Evolutionary conservation across 2,329 filamentous ascomycete species (phyloP), one percentile per base, ranked within the genome.

Genomic region (Colletotrichum sp.): DNA sequence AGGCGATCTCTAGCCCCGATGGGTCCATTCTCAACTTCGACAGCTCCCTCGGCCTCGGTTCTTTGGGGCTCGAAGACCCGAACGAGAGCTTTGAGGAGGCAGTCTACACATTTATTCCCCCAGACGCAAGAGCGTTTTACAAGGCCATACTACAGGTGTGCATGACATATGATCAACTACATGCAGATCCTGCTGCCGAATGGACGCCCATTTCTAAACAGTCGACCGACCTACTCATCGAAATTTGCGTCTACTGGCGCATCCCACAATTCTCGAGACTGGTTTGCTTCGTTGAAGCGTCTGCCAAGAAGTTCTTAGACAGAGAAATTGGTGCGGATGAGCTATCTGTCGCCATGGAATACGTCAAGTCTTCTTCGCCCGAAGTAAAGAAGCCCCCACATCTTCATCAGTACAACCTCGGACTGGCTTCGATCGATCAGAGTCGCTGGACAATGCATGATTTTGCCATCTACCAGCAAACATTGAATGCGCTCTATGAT

Each of bases 191-290:
- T 71, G 84, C 87, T 22, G 86, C 88, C 64, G 87, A 89, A 55
- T 85, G 87, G 72, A 85, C 86, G 29, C 89, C 90, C 16, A 85
- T 94, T n/a, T 97, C 95, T 1, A 95, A 93, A 80, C 92, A 94
- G 77, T 97, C 95, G 3, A 90, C 92, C 65, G 96, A 98, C 72
- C 87, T 99, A 62, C 86, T 99, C 77, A 94, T 94, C 76, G 96
- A 99, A 83, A 90, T 98, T 73, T 95, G 94, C 75, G 88, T 95
- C 77, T 92, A 96, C 80, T 99, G 97, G 97, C 93, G 97, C 66
- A 90, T 99, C 77, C 96, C 96, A 3, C 93, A 94, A 78, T 95
- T 93, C 81, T 95, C 95, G 5, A 92, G 96, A 61, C 89, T 95
- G 68, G 92, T 98, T 8, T 86, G 96, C 8, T 93, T 98, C 80